A percentile compares a stretch with the other conserved stretches of the same genome.
Evolutionary conservation across 202 grass and related monocot genomes (phyloP).

Genomic region (Zoysia matrella): DNA sequence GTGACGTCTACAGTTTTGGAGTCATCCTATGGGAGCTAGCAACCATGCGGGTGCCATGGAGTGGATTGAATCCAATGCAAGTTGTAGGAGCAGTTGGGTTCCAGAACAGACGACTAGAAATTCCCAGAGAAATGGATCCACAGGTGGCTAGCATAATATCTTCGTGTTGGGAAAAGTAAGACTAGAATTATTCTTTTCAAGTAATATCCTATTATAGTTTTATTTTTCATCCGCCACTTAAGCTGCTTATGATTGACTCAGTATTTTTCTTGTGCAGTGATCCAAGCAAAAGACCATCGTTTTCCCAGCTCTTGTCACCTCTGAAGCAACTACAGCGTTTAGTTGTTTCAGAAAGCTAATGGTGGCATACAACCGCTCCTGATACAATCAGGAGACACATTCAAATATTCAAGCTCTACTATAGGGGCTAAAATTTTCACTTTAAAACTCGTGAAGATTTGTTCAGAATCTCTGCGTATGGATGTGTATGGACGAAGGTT

Average conservation of each 20-base stretch:
- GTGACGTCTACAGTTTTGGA: constrained; percentile 96
- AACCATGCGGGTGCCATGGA: constrained; percentile 90
- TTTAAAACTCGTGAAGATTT: constrained; percentile 41
- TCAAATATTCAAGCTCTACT: constrained; percentile 47
- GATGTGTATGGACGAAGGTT: constrained; percentile 54
- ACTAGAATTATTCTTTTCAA: neutral
- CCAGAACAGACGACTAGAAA: constrained; percentile 92
- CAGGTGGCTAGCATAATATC: constrained; percentile 86
- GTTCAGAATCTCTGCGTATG: constrained; percentile 53
- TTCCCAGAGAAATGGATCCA: constrained; percentile 76
- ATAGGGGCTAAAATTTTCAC: constrained; percentile 56
- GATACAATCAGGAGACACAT: constrained; percentile 25
- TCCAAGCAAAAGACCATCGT: constrained; percentile 82
- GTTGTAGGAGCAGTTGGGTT: constrained; percentile 97
- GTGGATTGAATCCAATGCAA: constrained; percentile 97
- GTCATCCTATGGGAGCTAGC: constrained; percentile 98
- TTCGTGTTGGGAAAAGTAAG: constrained; percentile 96
- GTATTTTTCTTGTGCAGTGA: constrained; percentile 59
- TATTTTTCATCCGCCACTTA: neutral
- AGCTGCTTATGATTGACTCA: neutral
- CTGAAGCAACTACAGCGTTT: constrained; percentile 79
- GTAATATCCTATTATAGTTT: constrained; percentile 8
- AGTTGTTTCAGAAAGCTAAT: constrained; percentile 49
- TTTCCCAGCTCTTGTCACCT: constrained; percentile 80
- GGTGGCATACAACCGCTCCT: neutral